These are phyloP conservation scores for Corylus heterophylla DNA, from an alignment of 306 rosid species.

Conservation along the genomic window DNA sequence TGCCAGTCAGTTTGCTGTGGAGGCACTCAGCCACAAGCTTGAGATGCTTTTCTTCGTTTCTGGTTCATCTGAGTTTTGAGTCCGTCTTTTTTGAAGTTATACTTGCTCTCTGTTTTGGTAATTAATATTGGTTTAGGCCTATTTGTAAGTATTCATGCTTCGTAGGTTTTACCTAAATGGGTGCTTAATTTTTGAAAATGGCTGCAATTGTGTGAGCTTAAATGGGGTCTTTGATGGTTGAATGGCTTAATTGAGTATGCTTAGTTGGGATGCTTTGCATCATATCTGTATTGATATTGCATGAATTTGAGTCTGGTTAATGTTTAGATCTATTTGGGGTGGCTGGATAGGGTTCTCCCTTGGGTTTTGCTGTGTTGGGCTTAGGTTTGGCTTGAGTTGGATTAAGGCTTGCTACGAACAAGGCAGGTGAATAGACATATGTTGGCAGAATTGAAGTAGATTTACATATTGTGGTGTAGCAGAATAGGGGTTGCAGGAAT, in stretches of 20 bases:
- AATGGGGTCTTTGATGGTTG: background rate
- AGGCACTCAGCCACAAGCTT: background rate
- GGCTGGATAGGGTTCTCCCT: background rate
- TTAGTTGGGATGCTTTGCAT: background rate
- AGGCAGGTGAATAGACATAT: background rate
- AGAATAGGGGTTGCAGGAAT: background rate
- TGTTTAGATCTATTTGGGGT: background rate
- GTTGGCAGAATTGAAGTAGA: background rate
- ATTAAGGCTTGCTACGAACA: background rate
- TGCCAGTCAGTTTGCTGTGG: background rate
- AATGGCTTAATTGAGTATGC: background rate
- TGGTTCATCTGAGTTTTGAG: background rate
- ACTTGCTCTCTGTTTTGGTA: background rate
- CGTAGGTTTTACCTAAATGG: background rate
- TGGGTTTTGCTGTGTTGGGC: background rate
- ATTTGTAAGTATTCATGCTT: background rate
- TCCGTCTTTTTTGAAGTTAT: background rate
- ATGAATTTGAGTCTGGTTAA: background rate
- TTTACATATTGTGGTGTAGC: background rate
- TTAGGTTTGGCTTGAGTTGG: conserved; percentile 3
- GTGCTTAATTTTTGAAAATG: background rate
- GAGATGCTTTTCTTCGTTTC: background rate
- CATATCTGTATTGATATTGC: background rate
- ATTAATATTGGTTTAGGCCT: background rate
- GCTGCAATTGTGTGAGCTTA: background rate